Evolutionary conservation across 371 early-diverging fungal species (phyloP).

Genomic region (Nosema muscidifuracis): DNA sequence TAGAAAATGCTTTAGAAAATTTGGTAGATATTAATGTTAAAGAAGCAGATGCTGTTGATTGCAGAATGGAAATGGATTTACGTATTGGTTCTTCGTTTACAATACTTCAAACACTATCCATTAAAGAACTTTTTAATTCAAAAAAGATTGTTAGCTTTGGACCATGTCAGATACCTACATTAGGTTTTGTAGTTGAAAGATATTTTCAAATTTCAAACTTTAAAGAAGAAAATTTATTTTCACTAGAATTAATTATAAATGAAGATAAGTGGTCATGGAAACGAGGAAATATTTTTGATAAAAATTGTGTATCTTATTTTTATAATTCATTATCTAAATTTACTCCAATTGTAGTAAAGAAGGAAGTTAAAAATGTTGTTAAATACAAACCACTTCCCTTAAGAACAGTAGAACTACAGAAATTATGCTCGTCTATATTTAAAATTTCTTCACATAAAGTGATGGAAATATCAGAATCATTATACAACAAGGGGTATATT

Average conservation of each 20-base stretch:
- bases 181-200: constrained; percentile 93
- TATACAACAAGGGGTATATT: constrained; percentile 76
- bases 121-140: constrained; percentile 60
- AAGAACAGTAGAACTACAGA: constrained; percentile 87
- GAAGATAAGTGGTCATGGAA: constrained; percentile 66
- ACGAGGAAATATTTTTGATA: constrained; percentile 61
- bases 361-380: constrained; percentile 1
- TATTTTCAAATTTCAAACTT: constrained; percentile 71
- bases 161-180: constrained; percentile 94
- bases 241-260: constrained; percentile 68
- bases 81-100: constrained; percentile 90
- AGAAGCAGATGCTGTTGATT: constrained; percentile 79
- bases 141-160: constrained; percentile 75
- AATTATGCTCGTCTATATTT: constrained; percentile 69
- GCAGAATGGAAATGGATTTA: constrained; percentile 84
- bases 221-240: constrained; percentile 82
- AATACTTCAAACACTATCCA: constrained; percentile 74
- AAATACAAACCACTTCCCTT: constrained; percentile 74
- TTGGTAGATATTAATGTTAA: constrained; percentile 68
- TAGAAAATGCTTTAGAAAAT: constrained; percentile 71
- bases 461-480: constrained; percentile 73
- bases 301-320: constrained; percentile 57
- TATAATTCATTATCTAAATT: constrained; percentile 14
- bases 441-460: constrained; percentile 69
- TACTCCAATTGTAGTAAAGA: constrained; percentile 11